Evolutionary conservation across 1,284 basidiomycete genomes (phyloP).

Genomic region (Ustilago nuda): DNA sequence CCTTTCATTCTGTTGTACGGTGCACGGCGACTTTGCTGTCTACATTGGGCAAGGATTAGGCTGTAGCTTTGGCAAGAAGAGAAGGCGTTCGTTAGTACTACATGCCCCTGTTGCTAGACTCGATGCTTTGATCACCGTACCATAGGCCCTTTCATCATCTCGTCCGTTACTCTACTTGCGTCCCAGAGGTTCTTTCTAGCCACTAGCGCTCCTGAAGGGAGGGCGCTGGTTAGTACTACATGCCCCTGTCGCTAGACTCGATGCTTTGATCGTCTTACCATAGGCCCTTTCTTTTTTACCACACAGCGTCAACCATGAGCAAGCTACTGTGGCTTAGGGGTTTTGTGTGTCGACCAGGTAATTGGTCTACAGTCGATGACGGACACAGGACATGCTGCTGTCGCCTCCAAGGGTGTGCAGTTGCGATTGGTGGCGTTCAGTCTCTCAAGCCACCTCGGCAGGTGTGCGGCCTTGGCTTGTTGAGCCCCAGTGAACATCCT

Average conservation of each 20-base stretch:
- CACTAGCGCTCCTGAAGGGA: too few relatives aligned
- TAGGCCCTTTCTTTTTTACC: background rate
- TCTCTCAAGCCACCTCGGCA: background rate
- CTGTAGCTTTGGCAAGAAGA: background rate
- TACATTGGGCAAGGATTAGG: background rate
- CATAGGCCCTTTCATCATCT: background rate
- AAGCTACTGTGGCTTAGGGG: constrained; percentile 3
- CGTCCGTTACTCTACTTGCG: too few relatives aligned
- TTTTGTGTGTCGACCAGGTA: constrained; percentile 22
- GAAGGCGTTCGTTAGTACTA: too few relatives aligned
- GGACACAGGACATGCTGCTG: too few relatives aligned
- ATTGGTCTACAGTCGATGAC: constrained; percentile 2
- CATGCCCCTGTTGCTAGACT: background rate
- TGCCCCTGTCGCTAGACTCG: background rate
- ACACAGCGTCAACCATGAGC: too few relatives aligned
- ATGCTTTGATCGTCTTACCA: background rate
- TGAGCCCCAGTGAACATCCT: constrained; percentile 10
- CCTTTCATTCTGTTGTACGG: background rate
- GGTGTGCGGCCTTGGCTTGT: constrained; percentile 5
- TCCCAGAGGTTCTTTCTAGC: too few relatives aligned
- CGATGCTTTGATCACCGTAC: background rate
- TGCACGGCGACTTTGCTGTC: background rate
- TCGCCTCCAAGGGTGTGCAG: too few relatives aligned
- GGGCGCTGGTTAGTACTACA: too few relatives aligned
- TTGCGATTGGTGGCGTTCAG: background rate